Conservation (phyloP, 2,329 filamentous ascomycete genomes). For the Penicillium sp. region DNA sequence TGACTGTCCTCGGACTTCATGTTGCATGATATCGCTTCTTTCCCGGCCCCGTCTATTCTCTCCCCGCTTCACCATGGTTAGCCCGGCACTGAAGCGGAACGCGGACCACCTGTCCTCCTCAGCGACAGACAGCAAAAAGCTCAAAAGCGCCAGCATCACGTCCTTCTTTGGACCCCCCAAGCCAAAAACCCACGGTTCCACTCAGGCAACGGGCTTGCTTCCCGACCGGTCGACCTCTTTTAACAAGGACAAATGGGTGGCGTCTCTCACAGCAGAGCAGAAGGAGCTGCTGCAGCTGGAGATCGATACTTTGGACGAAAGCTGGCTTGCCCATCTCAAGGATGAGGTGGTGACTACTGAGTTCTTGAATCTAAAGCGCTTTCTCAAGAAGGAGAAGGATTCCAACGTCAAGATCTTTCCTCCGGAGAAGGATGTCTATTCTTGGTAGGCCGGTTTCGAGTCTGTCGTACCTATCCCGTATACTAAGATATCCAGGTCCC, state of each 20-base stretch:
- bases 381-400: slow-evolving; percentile 72
- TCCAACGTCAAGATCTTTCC: slow-evolving; percentile 78
- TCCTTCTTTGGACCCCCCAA: slow-evolving; percentile 81
- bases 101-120: slow-evolving; percentile 44
- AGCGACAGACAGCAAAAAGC: slow-evolving; percentile 60
- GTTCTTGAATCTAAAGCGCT: slow-evolving; percentile 83
- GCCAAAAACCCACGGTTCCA: slow-evolving; percentile 29
- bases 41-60: neutral
- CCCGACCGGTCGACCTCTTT: slow-evolving; percentile 53
- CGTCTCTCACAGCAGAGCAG: slow-evolving; percentile 72
- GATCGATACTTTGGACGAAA: slow-evolving; percentile 85
- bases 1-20: neutral
- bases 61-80: slow-evolving; percentile 25
- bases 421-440: slow-evolving; percentile 83
- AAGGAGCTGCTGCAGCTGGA: slow-evolving; percentile 77
- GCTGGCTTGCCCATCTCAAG: slow-evolving; percentile 84
- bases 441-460: slow-evolving; percentile 61
- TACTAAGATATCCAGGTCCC: slow-evolving; percentile 64
- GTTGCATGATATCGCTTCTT: neutral
- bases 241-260: slow-evolving; percentile 87
- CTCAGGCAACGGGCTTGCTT: slow-evolving; percentile 22
- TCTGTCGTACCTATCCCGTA: neutral
- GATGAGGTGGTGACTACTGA: slow-evolving; percentile 74
- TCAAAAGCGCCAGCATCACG: slow-evolving; percentile 71
- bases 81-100: slow-evolving; percentile 60